Evolutionary conservation across 1,284 basidiomycete species (phyloP), one percentile per base, ranked within the genome.

Genomic region (Calocybe gambosa): DNA sequence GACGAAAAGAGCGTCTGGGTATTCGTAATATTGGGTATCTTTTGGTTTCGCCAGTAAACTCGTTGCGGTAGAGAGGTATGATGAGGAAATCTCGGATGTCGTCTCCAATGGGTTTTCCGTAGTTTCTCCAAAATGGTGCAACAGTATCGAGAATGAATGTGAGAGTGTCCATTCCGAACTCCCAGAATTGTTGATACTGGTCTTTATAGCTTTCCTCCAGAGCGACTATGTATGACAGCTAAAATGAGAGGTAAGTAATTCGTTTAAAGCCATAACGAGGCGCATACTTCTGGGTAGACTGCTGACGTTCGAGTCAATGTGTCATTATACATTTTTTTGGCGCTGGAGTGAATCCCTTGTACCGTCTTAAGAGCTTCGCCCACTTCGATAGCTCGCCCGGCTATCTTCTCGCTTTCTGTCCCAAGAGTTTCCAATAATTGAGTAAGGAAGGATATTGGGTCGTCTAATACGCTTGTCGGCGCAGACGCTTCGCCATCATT

Each of bases 41-140:
- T 54, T 84, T 82, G 31, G 77, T 48, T 65, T 85, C 82, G 33
- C 85, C 85, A 0, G 85, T 87, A 59, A 87, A 88, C 56, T 87
- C 85, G 60, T 88, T 85, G 35, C 86, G 76, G 55, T 88, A 88
- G 56, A 84, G 74, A 7, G 85, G 85, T 50, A 89, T 78, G 55
- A 87, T 83, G 51, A 88, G 75, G 59, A 88, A 87, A 54, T 86
- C 83, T 45, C 81, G 79, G 33, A 85, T 70, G 55, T 88, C 85
- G 57, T 84, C 74, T 34, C 84, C 82, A 46, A 89, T 85, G 10
- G 77, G 75, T 54, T 83, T 86, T 39, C 85, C 85, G 50, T 88
- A 86, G 31, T 73, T 83, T 49, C 85, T 70, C 85, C 85, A 88
- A 57, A 88, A 77, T 0, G 85, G 85, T 0, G 85, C 78, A 10